Conservation (phyloP, 345 rosid genomes). For the Salix dunnii region DNA sequence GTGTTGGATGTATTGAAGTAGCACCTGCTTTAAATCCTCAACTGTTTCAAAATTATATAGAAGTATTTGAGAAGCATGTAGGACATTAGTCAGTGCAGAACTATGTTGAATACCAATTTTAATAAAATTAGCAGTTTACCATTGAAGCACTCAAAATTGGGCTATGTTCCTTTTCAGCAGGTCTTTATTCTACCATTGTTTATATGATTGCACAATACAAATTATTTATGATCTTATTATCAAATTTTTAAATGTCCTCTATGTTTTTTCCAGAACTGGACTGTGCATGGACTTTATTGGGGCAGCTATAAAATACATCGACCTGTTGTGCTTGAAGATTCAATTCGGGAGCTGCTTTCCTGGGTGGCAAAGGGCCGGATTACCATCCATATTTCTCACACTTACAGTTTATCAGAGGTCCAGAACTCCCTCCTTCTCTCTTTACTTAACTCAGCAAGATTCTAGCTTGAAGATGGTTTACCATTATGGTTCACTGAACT, state of each 20-base stretch:
- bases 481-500: not conserved
- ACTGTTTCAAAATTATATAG: no score
- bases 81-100: not conserved
- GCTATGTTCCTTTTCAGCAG: not conserved
- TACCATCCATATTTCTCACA: conserved; percentile 67
- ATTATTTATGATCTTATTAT: not conserved
- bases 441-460: not conserved
- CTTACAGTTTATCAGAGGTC: conserved; percentile 68
- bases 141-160: not conserved
- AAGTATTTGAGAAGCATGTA: not conserved
- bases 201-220: not conserved
- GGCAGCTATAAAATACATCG: conserved; percentile 70
- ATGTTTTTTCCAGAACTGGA: conserved; percentile 81
- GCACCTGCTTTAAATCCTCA: no score
- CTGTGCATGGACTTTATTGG: conserved; percentile 96
- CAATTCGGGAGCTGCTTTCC: conserved; percentile 67
- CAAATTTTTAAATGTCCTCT: not conserved
- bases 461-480: not conserved
- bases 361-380: conserved; percentile 72
- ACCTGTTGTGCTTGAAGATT: conserved; percentile 63
- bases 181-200: not conserved
- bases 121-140: not conserved
- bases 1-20: no score
- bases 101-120: not conserved
- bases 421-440: conserved; percentile 8